These are phyloP conservation scores for Geoglossum cookeanum DNA, from an alignment of 2,329 filamentous ascomycete species.

Conservation along the genomic window DNA sequence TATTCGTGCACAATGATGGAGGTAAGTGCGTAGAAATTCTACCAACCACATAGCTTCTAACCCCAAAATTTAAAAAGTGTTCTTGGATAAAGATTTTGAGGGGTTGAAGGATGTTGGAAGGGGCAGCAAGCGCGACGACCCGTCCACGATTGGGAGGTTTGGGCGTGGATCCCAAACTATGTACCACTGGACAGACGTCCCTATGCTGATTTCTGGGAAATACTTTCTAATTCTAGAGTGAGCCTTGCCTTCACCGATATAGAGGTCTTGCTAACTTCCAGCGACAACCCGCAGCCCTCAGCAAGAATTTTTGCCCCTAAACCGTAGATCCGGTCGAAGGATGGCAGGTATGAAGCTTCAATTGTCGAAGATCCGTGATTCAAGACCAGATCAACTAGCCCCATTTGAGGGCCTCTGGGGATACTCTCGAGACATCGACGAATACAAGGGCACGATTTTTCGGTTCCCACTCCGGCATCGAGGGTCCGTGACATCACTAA, in stretches of 20 bases:
- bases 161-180: conserved; percentile 20
- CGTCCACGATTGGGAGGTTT: conserved; percentile 17
- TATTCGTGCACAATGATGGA: conserved; percentile 18
- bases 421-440: conserved; percentile 8
- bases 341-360: conserved; percentile 1
- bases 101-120: conserved; percentile 18
- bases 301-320: conserved; percentile 11
- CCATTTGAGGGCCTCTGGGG: conserved; percentile 13
- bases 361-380: conserved; percentile 6
- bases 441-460: conserved; percentile 11
- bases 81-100: conserved; percentile 15
- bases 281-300: conserved; percentile 10
- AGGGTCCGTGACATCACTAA: conserved; percentile 1
- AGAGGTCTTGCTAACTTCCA: no score
- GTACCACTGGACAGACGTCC: conserved; percentile 21
- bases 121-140: conserved; percentile 16
- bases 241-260: no score
- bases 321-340: neutral
- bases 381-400: conserved; percentile 10
- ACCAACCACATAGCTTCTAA: no score
- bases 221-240: conserved; percentile 17
- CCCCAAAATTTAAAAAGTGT: conserved; percentile 6
- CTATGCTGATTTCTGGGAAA: conserved; percentile 17
- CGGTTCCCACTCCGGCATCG: conserved; percentile 12
- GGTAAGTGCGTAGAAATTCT: no score